Base-by-base conservation (phyloP, 2,329 filamentous ascomycete genomes). In the Talaromyces pinophilus region DNA sequence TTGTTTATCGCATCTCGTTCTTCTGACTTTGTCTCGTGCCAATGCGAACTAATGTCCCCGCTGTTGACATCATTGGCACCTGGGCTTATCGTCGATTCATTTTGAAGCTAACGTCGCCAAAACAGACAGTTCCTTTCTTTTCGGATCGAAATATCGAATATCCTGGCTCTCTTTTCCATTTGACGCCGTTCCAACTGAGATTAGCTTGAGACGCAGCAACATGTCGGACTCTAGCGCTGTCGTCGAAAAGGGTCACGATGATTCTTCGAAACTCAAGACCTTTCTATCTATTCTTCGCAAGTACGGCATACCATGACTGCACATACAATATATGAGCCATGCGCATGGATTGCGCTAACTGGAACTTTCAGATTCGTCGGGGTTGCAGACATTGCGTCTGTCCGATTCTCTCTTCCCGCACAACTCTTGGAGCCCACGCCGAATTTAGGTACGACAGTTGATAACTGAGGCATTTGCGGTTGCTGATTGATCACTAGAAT, bases 341-440 rank as follows among this genome's bases (percentile, higher is more conserved):
- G 46, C 38, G 59, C 38, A 42, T 44, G 25, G n/a, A 10, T 5
- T 60, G 68, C 67, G 68, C 38, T 60, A 30, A 60, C 38, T 33
- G 22, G 2, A 22, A n/a, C 2, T 30, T 6, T 8, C 79, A 96
- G 94, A 78, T 98, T 98, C 80, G 93, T 98, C 74, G 95, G 95
- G 72, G 95, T 99, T 66, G 85, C 93, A 71, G 95, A 99, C 80
- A 95, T 99, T 74, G 95, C 95, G 66, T 88, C 93, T 65, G 94
- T 98, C 69, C 91, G 95, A 72, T 99, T 99, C 82, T 98, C 94
- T 17, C 86, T 99, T 61, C 95, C 95, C 25, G 93, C 95, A 61
- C 94, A 98, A 80, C 88, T 99, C 52, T 87, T 99, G 74, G 95
- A 99, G 79, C 95, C 95, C 42, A 96, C 92, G 3, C 95, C 95